Evolutionary conservation across 176 grass and related monocot genomes (phyloP), one percentile per base, ranked within the genome.

Genomic region (Neostapfia colusana): DNA sequence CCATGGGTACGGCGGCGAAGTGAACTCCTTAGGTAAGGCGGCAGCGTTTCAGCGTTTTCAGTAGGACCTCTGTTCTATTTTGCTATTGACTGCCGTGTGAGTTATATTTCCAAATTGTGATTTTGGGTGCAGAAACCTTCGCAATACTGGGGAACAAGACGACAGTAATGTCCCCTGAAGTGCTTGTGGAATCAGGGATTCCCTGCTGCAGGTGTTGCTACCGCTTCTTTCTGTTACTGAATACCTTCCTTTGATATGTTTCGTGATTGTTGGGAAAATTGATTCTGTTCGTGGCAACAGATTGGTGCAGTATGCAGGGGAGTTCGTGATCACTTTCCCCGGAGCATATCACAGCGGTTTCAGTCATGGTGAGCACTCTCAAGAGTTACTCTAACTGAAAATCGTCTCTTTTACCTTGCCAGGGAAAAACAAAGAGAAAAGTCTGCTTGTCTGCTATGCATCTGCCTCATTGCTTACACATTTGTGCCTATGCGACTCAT

Each of bases 261-360:
- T 36, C 36, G 45, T 58, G 63, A 16, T 45, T 85, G 35, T 66
- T 21, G 5, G 46, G 6, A 42, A 6, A 63, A 26, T 80, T 80
- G 53, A 15, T 83, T 87, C 44, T 73, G 56, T 80, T 6, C 40
- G 15, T 16, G 9, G 10, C 37, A 51, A 76, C 85, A 97, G 96
- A 90, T 92, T 99, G 82, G 87, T 99, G 76, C 96, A 99, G 87
- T 90, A 99, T 90, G 83, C 87, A 83, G 96, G 92, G 66, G 96
- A 99, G 28, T 99, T 99, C 43, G 96, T 99, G 56, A 89, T 99
- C 77, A 99, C 96, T 67, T 99, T 99, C 65, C 89, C 96, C 3
- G 92, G 96, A 81, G 76, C 92, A 79, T 99, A 99, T 84, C 91
- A 99, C 88, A 39, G 74, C 1, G 96, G 91, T 50, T 95, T 99